Evolutionary conservation across 768 basidiomycete genomes (phyloP).

Genomic region (Boletus edulis): DNA sequence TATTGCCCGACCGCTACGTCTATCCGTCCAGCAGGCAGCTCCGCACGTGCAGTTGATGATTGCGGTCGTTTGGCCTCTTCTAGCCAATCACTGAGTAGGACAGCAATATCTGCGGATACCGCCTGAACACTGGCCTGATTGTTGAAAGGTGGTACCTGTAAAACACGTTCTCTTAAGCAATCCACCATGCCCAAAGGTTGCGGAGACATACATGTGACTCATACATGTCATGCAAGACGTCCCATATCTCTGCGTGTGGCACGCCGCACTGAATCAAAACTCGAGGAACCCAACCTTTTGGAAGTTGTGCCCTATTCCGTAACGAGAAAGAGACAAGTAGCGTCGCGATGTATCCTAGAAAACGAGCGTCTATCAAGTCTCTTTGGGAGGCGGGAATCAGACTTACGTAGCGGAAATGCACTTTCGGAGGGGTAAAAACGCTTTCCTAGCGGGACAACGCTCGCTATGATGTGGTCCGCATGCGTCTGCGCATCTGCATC

Average conservation of each 20-base stretch:
- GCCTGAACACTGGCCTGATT: conserved; percentile 75
- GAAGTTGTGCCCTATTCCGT: conserved; percentile 53
- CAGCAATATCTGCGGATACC: conserved; percentile 78
- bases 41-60: conserved; percentile 55
- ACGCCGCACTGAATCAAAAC: conserved; percentile 80
- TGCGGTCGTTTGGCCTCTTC: conserved; percentile 74
- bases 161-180: conserved; percentile 1
- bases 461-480: conserved; percentile 62
- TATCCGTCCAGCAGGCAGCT: conserved; percentile 77
- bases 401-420: conserved; percentile 83
- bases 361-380: background rate
- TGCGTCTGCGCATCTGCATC: conserved; percentile 51
- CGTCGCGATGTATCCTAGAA: conserved; percentile 68
- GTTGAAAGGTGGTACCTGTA: conserved; percentile 80
- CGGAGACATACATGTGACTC: conserved; percentile 70
- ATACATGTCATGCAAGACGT: conserved; percentile 81
- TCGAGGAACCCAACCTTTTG: conserved; percentile 80
- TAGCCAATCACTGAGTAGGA: conserved; percentile 79
- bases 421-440: conserved; percentile 90
- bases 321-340: conserved; percentile 75
- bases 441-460: conserved; percentile 71
- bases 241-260: conserved; percentile 80
- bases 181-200: background rate
- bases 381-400: background rate
- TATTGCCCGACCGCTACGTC: conserved; percentile 75